phyloP scores from a whole-genome alignment of 495 filamentous ascomycete genomes.

The Trichoderma asperelloides region DNA sequence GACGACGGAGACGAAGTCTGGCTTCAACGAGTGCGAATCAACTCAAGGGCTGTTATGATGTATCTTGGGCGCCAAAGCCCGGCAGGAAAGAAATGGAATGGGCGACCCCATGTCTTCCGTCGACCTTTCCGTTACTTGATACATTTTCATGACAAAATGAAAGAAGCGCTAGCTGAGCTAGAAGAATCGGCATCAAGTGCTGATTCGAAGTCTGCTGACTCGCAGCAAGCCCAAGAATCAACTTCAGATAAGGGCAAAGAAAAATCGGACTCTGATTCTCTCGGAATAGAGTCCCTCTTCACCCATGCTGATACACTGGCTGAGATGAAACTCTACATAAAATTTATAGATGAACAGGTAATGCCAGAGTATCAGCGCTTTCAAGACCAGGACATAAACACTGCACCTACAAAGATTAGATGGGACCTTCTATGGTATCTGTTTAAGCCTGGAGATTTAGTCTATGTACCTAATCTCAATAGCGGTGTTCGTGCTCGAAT shows the following conservation, averaged over 20 bases:
- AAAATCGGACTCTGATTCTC: background rate
- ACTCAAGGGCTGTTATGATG: background rate
- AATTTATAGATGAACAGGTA: conserved; percentile 26
- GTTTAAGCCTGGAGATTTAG: conserved; percentile 25
- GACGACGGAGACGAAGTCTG: background rate
- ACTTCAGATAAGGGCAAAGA: background rate
- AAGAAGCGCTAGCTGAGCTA: background rate
- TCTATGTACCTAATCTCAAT: conserved; percentile 17
- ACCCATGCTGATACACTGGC: conserved; percentile 15
- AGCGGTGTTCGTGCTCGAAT: conserved; percentile 8
- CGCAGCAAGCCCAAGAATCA: background rate
- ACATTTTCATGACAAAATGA: background rate
- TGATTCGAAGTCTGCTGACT: background rate
- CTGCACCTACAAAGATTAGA: conserved; percentile 16
- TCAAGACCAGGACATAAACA: conserved; percentile 10
- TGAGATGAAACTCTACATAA: conserved; percentile 25
- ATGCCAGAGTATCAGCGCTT: conserved; percentile 22
- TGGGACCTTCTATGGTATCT: conserved; percentile 30
- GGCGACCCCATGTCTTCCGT: background rate
- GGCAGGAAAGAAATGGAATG: background rate
- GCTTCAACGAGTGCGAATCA: conserved; percentile 2
- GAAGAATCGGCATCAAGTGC: background rate
- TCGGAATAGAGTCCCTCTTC: background rate
- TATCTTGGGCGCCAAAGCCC: background rate
- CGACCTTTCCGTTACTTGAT: background rate